Evolutionary conservation across 2,329 filamentous ascomycete genomes (phyloP).

Genomic region (Beauveria scarabaeidicola): DNA sequence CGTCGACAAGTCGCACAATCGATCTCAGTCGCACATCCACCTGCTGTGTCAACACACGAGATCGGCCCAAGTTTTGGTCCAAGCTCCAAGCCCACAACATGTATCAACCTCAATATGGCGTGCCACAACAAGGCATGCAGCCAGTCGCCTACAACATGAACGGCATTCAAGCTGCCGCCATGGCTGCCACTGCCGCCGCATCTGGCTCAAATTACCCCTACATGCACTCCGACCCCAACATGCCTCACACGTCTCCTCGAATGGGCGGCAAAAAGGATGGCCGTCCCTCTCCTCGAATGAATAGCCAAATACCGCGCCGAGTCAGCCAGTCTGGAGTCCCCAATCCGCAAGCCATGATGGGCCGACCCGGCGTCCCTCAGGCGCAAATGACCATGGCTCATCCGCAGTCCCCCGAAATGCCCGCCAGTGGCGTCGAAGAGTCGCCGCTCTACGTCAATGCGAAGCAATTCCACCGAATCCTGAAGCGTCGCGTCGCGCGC

Average conservation of each 20-base stretch:
- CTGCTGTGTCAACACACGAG: conserved; percentile 15
- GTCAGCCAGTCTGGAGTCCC: conserved; percentile 71
- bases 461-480: conserved; percentile 95
- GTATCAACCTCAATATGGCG: conserved; percentile 71
- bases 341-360: conserved; percentile 68
- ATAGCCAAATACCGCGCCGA: conserved; percentile 55
- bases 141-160: conserved; percentile 60
- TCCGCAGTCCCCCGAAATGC: conserved; percentile 71
- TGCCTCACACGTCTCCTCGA: conserved; percentile 65
- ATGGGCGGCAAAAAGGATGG: conserved; percentile 63
- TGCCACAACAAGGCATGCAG: conserved; percentile 66
- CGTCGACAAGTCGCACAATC: conserved; percentile 4
- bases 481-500: conserved; percentile 86
- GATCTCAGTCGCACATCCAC: not conserved
- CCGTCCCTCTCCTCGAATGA: conserved; percentile 71
- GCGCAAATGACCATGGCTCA: conserved; percentile 59
- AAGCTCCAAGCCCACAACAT: conserved; percentile 34
- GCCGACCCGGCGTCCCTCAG: conserved; percentile 50
- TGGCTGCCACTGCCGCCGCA: conserved; percentile 85
- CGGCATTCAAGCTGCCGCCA: conserved; percentile 79
- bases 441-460: conserved; percentile 96
- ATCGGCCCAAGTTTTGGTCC: conserved; percentile 14
- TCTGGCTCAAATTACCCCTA: conserved; percentile 72
- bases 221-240: conserved; percentile 61
- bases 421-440: conserved; percentile 67